These are phyloP conservation scores for Staphylotrichum longicolle DNA, from an alignment of 495 filamentous ascomycete species.

Conservation along the genomic window DNA sequence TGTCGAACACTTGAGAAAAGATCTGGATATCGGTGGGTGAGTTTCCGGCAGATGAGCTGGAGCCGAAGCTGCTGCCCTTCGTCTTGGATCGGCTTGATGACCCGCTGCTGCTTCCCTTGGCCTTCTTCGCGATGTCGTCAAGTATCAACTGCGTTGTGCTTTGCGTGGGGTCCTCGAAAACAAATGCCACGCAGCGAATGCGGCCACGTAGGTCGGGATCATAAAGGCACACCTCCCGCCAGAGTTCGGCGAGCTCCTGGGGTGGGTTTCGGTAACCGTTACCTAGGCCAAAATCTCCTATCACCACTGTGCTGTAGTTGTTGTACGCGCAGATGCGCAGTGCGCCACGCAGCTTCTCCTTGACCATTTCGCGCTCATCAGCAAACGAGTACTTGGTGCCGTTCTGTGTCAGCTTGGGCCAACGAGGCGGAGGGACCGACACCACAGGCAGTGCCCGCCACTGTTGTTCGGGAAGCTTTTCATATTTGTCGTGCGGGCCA, in stretches of 20 bases:
- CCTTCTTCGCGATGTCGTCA: constrained; percentile 50
- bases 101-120: constrained; percentile 30
- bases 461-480: constrained; percentile 43
- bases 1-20: constrained; percentile 43
- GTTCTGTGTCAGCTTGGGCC: constrained; percentile 65
- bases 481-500: constrained; percentile 48
- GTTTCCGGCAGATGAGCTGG: constrained; percentile 23
- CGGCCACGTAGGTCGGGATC: constrained; percentile 65
- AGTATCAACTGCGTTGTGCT: constrained; percentile 46
- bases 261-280: constrained; percentile 68
- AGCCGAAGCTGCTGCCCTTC: constrained; percentile 27
- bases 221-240: constrained; percentile 63
- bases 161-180: constrained; percentile 55
- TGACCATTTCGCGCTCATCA: constrained; percentile 65
- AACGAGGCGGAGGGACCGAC: constrained; percentile 65
- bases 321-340: constrained; percentile 64
- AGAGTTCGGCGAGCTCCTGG: constrained; percentile 63
- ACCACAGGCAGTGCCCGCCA: constrained; percentile 61
- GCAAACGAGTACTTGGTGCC: constrained; percentile 67
- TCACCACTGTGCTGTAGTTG: constrained; percentile 57
- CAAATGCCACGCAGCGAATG: constrained; percentile 68
- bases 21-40: constrained; percentile 45
- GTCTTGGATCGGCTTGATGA: constrained; percentile 39
- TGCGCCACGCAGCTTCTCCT: constrained; percentile 66
- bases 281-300: constrained; percentile 70